phyloP scores from a whole-genome alignment of 208 protist genomes.

The Trypanosoma platydactyli region DNA sequence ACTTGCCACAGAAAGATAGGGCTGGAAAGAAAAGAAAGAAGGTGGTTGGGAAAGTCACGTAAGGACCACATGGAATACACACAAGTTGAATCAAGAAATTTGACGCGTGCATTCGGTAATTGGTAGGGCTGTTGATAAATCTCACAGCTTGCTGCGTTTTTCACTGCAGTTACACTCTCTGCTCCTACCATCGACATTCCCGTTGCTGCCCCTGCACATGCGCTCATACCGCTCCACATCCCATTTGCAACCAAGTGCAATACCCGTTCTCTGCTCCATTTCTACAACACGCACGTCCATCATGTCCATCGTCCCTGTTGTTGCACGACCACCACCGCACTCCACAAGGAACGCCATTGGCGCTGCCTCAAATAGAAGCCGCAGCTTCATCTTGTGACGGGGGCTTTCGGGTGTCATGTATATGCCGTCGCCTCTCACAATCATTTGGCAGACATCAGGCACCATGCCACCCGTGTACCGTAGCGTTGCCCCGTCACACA shows the following conservation, averaged over 20 bases:
- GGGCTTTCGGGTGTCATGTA: constrained; percentile 88
- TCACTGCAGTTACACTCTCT: not conserved
- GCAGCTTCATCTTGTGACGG: constrained; percentile 85
- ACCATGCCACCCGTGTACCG: constrained; percentile 45
- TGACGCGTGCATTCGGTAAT: not conserved
- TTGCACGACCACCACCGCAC: constrained; percentile 48
- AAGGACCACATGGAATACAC: too few relatives aligned
- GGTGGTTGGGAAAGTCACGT: too few relatives aligned
- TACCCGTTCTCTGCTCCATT: constrained; percentile 27
- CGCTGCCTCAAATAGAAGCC: constrained; percentile 88
- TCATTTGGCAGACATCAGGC: constrained; percentile 38
- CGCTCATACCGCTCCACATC: constrained; percentile 32
- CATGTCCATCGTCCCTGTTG: constrained; percentile 38
- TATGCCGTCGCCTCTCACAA: constrained; percentile 66
- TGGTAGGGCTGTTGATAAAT: not conserved
- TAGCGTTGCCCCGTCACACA: constrained; percentile 22
- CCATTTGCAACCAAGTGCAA: constrained; percentile 28
- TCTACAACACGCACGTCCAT: constrained; percentile 28
- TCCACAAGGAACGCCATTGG: constrained; percentile 57
- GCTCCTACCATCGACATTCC: not conserved
- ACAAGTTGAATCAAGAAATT: too few relatives aligned
- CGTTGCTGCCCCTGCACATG: constrained; percentile 12
- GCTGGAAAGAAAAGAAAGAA: too few relatives aligned
- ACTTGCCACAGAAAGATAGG: too few relatives aligned
- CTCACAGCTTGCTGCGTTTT: constrained; percentile 15